Conservation (phyloP, 2,329 filamentous ascomycete genomes). For the Clonostachys sp. region DNA sequence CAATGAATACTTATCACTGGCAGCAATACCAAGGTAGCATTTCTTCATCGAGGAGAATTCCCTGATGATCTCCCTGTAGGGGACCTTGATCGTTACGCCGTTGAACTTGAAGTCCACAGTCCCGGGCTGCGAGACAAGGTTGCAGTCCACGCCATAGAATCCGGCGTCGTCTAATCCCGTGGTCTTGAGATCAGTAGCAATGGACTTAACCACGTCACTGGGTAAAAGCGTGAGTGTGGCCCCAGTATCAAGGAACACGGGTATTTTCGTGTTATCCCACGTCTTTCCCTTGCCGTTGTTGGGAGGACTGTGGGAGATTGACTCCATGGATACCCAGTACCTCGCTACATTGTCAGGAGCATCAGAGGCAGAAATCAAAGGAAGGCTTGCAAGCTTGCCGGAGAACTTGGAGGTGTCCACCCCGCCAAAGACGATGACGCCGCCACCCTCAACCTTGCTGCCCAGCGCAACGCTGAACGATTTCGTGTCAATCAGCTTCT, state of each 20-base stretch:
- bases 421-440: conserved; percentile 65
- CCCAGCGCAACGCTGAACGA: conserved; percentile 65
- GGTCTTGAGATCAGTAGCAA: conserved; percentile 45
- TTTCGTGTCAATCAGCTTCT: conserved; percentile 52
- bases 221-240: conserved; percentile 66
- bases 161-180: conserved; percentile 27
- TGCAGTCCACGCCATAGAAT: conserved; percentile 43
- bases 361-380: conserved; percentile 51
- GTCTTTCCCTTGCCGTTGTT: conserved; percentile 6
- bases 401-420: conserved; percentile 61
- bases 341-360: conserved; percentile 50
- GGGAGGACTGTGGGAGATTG: conserved; percentile 34
- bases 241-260: conserved; percentile 68
- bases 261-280: conserved; percentile 31
- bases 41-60: conserved; percentile 13
- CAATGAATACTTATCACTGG: conserved; percentile 40
- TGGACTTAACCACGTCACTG: conserved; percentile 40
- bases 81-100: conserved; percentile 40
- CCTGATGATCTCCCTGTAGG: conserved; percentile 42
- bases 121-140: conserved; percentile 28
- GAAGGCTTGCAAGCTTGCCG: conserved; percentile 54
- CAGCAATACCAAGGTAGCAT: conserved; percentile 46
- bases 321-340: conserved; percentile 47
- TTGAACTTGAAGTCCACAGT: conserved; percentile 44
- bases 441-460: conserved; percentile 52